Base-by-base conservation (phyloP, 2,329 filamentous ascomycete genomes). In the Parastagonospora nodorum region DNA sequence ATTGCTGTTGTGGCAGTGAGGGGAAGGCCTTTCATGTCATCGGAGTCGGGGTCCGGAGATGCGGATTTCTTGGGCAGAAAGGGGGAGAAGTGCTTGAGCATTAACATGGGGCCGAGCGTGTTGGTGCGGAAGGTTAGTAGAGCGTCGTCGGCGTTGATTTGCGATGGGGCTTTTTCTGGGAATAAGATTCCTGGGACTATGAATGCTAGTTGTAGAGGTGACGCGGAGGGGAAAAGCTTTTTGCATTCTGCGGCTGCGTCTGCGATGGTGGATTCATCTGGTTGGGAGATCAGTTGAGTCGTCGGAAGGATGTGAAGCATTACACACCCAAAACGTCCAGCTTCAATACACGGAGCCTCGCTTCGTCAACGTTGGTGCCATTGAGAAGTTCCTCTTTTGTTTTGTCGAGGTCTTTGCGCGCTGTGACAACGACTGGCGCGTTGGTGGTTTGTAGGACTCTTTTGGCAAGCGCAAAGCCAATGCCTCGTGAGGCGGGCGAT, bases 41-140 rank as follows among this genome's bases (percentile, higher is more conserved):
- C 51, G 4, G 54, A 43, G 9, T 56, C 39, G 11, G 30, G 39
- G 9, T 45, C 46, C 4, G 30, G 9, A 11, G 27, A 46, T 12
- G 53, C 53, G 3, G 58, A 50, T 58, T 83, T 86, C 12, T 77
- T 80, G 1, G 90, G 89, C 3, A 94, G 77, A 63, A 92, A 87
- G 0, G 77, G 76, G 0, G 80, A 78, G 61, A 94, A 89, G 72
- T 91, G 85, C 73, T 94, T 94, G 66, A 90, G 82, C 49, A 93
- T 79, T 46, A 94, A 77, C 65, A 94, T 77, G 0, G 89, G 88
- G 0, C 89, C 89, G 2, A 94, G 76, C 0, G 86, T 80, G 70
- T 94, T 95, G 51, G 89, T 83, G 45, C 80, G 80, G 72, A 91
- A 87, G n/a, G 84, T 91, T 39, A 84, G 75, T n/a, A 89, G 75